These are phyloP conservation scores for Hyphopichia fennica DNA, from an alignment of 1,139 yeast genomes.

Conservation along the genomic window DNA sequence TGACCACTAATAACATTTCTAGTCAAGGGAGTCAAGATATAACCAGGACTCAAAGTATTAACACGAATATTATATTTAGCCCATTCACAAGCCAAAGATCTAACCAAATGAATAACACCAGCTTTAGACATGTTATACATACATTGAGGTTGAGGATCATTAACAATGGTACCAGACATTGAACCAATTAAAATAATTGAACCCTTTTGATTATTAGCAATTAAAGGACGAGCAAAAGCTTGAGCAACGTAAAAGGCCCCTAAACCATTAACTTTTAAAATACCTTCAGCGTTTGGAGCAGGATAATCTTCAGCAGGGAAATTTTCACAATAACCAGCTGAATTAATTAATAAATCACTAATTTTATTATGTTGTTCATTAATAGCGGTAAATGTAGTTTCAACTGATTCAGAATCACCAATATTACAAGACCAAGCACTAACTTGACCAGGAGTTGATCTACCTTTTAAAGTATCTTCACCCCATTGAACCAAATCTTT, in stretches of 20 bases:
- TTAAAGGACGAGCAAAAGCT: slow-evolving; percentile 66
- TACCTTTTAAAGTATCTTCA: slow-evolving; percentile 44
- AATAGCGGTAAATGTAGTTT: slow-evolving; percentile 50
- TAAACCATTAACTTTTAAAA: slow-evolving; percentile 70
- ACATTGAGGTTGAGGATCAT: slow-evolving; percentile 52
- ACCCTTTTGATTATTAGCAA: slow-evolving; percentile 52
- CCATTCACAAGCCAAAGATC: slow-evolving; percentile 54
- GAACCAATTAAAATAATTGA: slow-evolving; percentile 48
- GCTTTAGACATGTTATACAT: slow-evolving; percentile 56
- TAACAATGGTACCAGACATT: slow-evolving; percentile 51
- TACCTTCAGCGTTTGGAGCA: slow-evolving; percentile 62
- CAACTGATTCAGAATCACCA: slow-evolving; percentile 64
- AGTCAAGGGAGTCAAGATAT: slow-evolving; percentile 50
- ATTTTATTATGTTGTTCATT: slow-evolving; percentile 58
- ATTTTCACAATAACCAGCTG: slow-evolving; percentile 86
- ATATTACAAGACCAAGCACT: slow-evolving; percentile 79
- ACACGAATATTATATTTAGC: slow-evolving; percentile 51
- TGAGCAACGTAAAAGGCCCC: slow-evolving; percentile 71
- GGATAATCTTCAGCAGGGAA: slow-evolving; percentile 79
- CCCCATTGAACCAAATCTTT: slow-evolving; percentile 59
- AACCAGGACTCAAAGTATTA: slow-evolving; percentile 49
- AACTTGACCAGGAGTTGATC: slow-evolving; percentile 44
- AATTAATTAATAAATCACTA: slow-evolving; percentile 66
- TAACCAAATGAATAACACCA: slow-evolving; percentile 48
- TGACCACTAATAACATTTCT: slow-evolving; percentile 47